These are phyloP conservation scores for Solanum boliviense DNA, from an alignment of 257 asterid species.

Conservation along the genomic window DNA sequence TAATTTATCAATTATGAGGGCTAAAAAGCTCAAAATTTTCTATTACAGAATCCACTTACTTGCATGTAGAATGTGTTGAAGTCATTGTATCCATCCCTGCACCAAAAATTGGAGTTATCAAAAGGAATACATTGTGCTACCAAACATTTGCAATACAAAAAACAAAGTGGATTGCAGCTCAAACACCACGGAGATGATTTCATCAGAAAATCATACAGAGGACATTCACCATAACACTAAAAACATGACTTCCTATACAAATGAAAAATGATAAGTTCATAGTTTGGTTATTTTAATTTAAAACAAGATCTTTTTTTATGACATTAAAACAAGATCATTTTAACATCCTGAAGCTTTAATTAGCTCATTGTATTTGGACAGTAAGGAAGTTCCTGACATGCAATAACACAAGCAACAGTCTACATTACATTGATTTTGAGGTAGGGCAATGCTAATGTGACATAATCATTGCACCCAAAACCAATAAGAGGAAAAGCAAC, in stretches of 20 bases:
- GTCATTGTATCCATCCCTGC: constrained; percentile 99
- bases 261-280: background rate
- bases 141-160: background rate
- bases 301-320: background rate
- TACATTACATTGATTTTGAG: background rate
- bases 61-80: constrained; percentile 99
- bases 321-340: background rate
- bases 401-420: background rate
- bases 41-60: constrained; percentile 35
- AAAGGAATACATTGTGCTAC: background rate
- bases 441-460: background rate
- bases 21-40: background rate
- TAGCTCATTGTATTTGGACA: background rate
- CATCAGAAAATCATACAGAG: background rate
- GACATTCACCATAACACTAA: background rate
- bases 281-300: background rate
- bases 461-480: background rate
- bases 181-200: background rate
- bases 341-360: background rate
- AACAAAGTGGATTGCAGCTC: background rate
- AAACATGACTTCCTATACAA: background rate
- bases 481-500: background rate
- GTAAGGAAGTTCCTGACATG: background rate
- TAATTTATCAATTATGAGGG: background rate
- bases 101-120: constrained; percentile 26